Evolutionary conservation across 495 filamentous ascomycete genomes (phyloP), one percentile per base, ranked within the genome.

Genomic region (Pseudotulostoma volvatum): DNA sequence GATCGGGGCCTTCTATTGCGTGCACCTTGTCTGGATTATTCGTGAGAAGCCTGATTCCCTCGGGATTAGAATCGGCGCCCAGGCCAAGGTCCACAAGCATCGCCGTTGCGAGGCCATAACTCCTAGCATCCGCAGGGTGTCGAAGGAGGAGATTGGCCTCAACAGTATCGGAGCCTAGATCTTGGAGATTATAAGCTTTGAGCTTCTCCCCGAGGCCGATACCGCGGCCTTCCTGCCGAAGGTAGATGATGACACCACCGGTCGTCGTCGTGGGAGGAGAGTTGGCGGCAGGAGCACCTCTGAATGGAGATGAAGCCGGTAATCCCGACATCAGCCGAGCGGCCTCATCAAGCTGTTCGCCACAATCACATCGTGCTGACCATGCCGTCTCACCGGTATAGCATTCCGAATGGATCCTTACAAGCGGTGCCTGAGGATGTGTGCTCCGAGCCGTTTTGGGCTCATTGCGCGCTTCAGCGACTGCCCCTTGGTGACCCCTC

Each of bases 301-400:
- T 28, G 11, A 5, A 52, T 3, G 58, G 42, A 18, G 59, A 36
- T 3, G 63, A 53, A 9, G 59, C 47, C n/a, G 61, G 55, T 3
- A 72, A 71, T n/a, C 93, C 60, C 4, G 84, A 83, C 90, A 99
- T 96, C 5, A 96, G 60, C 11, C 90, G 68, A 1, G 88, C 90
- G 2, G 92, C 90, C 61, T 99, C 90, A 51, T 99, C 90, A 1
- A 99, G 66, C 55, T 99, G 90, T 57, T 96, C 92, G 18, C 90
- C 90, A 54, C 90, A 99, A 57, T 99, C 90, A 56, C 90, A 99
- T 3, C 90, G 75, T 17, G 92, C 88, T 1, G 84, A 93, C 90
- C 90, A 96, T 0, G 88, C 88, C 0, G 88, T 96, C 63, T 99
- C 90, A 9, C 90, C 90, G 0, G 90, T 99, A 56, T 99, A 99